phyloP scores from a whole-genome alignment of 208 protist genomes.

The Trypanosoma vivax region DNA sequence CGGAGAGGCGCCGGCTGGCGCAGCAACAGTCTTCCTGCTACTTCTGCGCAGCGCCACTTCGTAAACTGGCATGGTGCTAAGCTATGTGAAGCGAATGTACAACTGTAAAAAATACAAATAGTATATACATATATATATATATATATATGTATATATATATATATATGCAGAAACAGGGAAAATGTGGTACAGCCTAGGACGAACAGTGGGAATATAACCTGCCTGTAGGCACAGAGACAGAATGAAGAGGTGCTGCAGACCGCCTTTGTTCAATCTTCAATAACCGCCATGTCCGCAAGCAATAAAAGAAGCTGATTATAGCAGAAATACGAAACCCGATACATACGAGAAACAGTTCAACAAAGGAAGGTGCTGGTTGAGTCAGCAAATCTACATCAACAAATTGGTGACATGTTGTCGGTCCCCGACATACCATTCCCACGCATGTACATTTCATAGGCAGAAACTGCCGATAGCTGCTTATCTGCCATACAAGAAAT shows the following conservation, averaged over 20 bases:
- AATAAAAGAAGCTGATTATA: neutral
- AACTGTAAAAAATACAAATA: neutral
- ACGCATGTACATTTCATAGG: constrained; percentile 82
- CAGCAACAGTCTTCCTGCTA: constrained; percentile 25
- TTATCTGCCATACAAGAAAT: constrained; percentile 57
- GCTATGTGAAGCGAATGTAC: too few relatives aligned
- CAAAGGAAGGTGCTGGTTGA: too few relatives aligned
- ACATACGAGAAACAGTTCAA: too few relatives aligned
- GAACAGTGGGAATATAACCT: too few relatives aligned
- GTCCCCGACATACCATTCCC: constrained; percentile 64
- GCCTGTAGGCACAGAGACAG: too few relatives aligned
- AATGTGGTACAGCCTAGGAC: neutral
- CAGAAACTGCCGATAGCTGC: constrained; percentile 53
- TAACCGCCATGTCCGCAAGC: too few relatives aligned
- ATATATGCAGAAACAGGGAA: too few relatives aligned
- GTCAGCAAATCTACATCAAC: constrained; percentile 17
- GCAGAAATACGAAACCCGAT: too few relatives aligned
- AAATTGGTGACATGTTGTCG: constrained; percentile 8
- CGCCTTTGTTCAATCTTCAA: too few relatives aligned
- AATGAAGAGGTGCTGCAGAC: too few relatives aligned
- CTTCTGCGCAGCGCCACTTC: neutral
- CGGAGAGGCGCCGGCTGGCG: neutral
- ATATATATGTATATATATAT: constrained; percentile 1
- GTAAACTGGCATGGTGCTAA: constrained; percentile 5
- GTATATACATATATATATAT: neutral